Conservation (phyloP, 768 basidiomycete genomes). For the Podaxis sp. region DNA sequence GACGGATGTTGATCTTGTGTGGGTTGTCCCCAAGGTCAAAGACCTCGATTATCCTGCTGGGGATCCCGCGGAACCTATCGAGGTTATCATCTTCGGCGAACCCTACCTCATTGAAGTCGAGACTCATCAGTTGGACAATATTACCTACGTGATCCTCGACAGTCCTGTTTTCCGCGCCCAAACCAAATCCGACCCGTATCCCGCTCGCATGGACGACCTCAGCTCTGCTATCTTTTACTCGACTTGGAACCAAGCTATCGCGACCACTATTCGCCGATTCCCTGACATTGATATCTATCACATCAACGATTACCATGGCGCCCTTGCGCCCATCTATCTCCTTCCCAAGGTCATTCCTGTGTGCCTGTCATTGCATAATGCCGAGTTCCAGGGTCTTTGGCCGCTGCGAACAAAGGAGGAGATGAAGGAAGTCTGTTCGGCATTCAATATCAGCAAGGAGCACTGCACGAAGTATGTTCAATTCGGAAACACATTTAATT, state of each 20-base stretch:
- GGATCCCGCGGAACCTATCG: slow-evolving; percentile 90
- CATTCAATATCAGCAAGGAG: slow-evolving; percentile 96
- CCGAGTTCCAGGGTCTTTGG: slow-evolving; percentile 98
- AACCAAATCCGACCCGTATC: slow-evolving; percentile 94
- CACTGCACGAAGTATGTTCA: slow-evolving; percentile 96
- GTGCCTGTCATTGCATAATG: slow-evolving; percentile 93
- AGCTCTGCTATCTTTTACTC: slow-evolving; percentile 97
- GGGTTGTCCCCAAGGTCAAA: slow-evolving; percentile 94
- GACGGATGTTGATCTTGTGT: slow-evolving; percentile 93
- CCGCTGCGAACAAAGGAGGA: slow-evolving; percentile 95
- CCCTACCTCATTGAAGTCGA: slow-evolving; percentile 95
- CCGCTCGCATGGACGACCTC: slow-evolving; percentile 95
- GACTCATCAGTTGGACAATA: slow-evolving; percentile 90
- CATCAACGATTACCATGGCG: slow-evolving; percentile 94
- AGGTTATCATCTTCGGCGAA: slow-evolving; percentile 95
- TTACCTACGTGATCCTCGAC: slow-evolving; percentile 92
- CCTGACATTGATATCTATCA: slow-evolving; percentile 93
- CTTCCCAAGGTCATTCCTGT: slow-evolving; percentile 88
- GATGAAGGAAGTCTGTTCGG: slow-evolving; percentile 98
- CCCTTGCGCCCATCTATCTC: slow-evolving; percentile 86
- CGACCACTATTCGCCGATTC: slow-evolving; percentile 81
- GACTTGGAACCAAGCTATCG: slow-evolving; percentile 97
- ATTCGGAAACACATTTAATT: slow-evolving; percentile 96
- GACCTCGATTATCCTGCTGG: slow-evolving; percentile 91
- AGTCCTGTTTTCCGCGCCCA: slow-evolving; percentile 96